Percentiles rank a stretch among this genome's conserved stretches.
Conservation (phyloP, 2,329 filamentous ascomycete genomes). For the Beauveria medogensis region DNA sequence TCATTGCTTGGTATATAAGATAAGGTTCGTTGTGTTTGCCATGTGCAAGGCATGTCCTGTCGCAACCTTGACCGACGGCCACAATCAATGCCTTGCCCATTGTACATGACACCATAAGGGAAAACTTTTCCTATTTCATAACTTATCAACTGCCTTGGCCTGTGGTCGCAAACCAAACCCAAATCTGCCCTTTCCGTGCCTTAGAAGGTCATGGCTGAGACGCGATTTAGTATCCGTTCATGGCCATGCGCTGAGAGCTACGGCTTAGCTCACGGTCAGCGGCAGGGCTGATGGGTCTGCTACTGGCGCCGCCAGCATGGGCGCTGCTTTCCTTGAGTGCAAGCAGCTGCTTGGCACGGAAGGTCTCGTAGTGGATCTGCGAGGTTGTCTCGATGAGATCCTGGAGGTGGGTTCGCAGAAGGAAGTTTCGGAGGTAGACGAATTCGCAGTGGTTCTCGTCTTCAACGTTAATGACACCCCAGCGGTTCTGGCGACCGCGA, state of each 20-base stretch:
- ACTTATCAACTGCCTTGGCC: constrained; percentile 5
- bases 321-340: constrained; percentile 97
- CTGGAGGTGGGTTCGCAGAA: constrained; percentile 95
- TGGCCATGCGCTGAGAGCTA: constrained; percentile 92
- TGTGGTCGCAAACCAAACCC: background rate
- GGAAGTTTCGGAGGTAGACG: constrained; percentile 95
- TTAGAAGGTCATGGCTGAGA: background rate
- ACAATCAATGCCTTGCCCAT: background rate
- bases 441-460: constrained; percentile 99
- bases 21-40: background rate
- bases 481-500: constrained; percentile 94
- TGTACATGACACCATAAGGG: constrained; percentile 6
- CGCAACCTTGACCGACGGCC: background rate
- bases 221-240: constrained; percentile 87
- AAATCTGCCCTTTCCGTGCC: background rate
- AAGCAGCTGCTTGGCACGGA: constrained; percentile 97
- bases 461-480: constrained; percentile 99
- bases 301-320: constrained; percentile 61
- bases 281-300: constrained; percentile 84
- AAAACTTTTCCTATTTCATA: constrained; percentile 10
- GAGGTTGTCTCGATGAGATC: constrained; percentile 98
- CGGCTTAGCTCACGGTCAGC: constrained; percentile 94
- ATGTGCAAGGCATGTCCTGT: constrained; percentile 1
- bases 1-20: background rate
- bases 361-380: constrained; percentile 99